Percentiles rank a stretch among this genome's conserved stretches.
Evolutionary conservation across 2,329 filamentous ascomycete species (phyloP).

Genomic region (Diaporthe vaccinii): DNA sequence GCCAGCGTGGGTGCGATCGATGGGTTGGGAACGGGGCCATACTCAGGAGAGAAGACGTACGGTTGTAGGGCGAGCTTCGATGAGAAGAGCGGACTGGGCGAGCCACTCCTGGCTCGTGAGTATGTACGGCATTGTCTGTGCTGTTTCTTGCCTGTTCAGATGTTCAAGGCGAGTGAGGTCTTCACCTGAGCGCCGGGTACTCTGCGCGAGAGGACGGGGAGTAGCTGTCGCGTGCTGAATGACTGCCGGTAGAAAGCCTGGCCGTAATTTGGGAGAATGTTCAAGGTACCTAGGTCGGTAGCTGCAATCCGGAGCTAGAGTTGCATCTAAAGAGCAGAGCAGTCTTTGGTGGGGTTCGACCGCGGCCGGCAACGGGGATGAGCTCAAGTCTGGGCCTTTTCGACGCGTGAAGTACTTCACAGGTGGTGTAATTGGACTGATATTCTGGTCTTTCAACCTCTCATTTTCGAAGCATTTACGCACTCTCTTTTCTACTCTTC

Average conservation of each 20-base stretch:
- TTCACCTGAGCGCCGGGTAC: not conserved
- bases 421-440: not conserved
- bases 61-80: constrained; percentile 87
- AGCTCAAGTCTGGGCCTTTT: not conserved
- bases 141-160: not conserved
- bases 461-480: not conserved
- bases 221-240: not conserved
- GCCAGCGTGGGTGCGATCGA: constrained; percentile 9
- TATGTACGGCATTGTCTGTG: constrained; percentile 79
- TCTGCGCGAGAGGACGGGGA: not conserved
- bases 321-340: not conserved
- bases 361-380: constrained; percentile 25
- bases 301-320: constrained; percentile 11
- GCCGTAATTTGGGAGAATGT: not conserved
- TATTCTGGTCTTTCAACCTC: not conserved
- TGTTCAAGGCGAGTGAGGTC: not conserved
- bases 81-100: constrained; percentile 84
- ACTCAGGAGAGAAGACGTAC: constrained; percentile 65
- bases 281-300: no score
- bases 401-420: not conserved
- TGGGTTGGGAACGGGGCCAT: no score
- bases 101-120: constrained; percentile 91
- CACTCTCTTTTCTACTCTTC: not conserved
- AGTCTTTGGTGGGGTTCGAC: constrained; percentile 30
- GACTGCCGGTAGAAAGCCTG: not conserved